Evolutionary conservation across 1,284 basidiomycete genomes (phyloP), one percentile per base, ranked within the genome.

Genomic region (Xerocomus nothofagi): DNA sequence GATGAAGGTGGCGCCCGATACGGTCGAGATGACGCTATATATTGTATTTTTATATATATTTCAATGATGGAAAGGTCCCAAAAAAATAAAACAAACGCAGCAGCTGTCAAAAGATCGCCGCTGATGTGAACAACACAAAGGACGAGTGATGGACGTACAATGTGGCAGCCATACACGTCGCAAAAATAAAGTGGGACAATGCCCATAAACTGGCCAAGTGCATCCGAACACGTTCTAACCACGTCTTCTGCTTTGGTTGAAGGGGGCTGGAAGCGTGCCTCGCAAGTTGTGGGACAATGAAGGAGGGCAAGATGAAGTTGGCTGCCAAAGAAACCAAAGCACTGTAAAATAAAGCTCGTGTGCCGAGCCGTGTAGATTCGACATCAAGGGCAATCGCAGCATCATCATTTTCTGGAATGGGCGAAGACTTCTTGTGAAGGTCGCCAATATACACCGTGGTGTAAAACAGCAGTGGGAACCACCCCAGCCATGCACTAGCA

Each of bases 401-500:
- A 46, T 55, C 54, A 31, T 71, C 70, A 47, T 68, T 62, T 50
- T 65, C 62, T 8, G 73, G 62, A 0, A 69, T 51, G 18, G 72
- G 67, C 5, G 72, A 73, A 0, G 75, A 67, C 4, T 72, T 72
- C 57, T 85, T 88, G 75, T 96, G 84, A 12, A 95, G 79, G 60
- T 95, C 93, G 11, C 88, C 88, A 42, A 96, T 80, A 72, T 93
- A 98, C 12, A 91, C 74, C 1, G 88, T 87, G 0, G 86, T 87
- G 73, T 93, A 96, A 71, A 96, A 95, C 2, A 95, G 73, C 24
- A 93, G 73, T 0, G 93, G 93, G 60, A 93, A 95, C 93, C 93
- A 95, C 3, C 82, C 88, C 50, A 92, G 75, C 80, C 82, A 91
- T 4, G 86, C 79, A 55, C 88, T 91, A 51, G n/a, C 26, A 27